phyloP scores from a whole-genome alignment of 2,329 filamentous ascomycete genomes.

The Simplicillium aogashimaense region DNA sequence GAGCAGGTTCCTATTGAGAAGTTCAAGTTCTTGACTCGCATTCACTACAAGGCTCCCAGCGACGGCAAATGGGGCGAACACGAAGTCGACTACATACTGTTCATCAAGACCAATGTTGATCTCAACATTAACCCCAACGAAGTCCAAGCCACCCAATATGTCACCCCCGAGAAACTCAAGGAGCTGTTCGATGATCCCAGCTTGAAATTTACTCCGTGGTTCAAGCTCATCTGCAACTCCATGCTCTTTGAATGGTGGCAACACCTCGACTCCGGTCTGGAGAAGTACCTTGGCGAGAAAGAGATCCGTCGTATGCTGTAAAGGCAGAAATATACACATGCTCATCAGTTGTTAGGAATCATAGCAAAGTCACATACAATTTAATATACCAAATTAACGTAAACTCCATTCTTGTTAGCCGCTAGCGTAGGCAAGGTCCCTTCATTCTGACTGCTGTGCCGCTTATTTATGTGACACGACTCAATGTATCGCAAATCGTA shows the following conservation, averaged over 20 bases:
- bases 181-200: slow-evolving; percentile 71
- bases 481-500: too few species aligned
- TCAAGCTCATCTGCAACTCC: slow-evolving; percentile 95
- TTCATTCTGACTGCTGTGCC: too few species aligned
- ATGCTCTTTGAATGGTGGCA: slow-evolving; percentile 99
- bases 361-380: too few species aligned
- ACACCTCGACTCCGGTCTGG: slow-evolving; percentile 68
- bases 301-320: slow-evolving; percentile 72
- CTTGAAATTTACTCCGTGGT: slow-evolving; percentile 94
- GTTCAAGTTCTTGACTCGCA: slow-evolving; percentile 89
- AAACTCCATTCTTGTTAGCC: too few species aligned
- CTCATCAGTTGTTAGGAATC: too few species aligned
- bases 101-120: slow-evolving; percentile 91
- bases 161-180: slow-evolving; percentile 73
- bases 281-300: slow-evolving; percentile 78
- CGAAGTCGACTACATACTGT: slow-evolving; percentile 98
- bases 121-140: slow-evolving; percentile 79
- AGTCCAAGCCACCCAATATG: slow-evolving; percentile 75
- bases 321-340: too few species aligned
- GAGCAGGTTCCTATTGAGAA: slow-evolving; percentile 84
- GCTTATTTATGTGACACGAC: too few species aligned
- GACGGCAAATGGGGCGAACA: slow-evolving; percentile 99
- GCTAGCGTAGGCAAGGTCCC: too few species aligned
- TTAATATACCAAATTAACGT: too few species aligned
- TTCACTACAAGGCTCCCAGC: slow-evolving; percentile 96